phyloP scores from a whole-genome alignment of 805 yeast species.

The Zygosaccharomyces bailii region DNA sequence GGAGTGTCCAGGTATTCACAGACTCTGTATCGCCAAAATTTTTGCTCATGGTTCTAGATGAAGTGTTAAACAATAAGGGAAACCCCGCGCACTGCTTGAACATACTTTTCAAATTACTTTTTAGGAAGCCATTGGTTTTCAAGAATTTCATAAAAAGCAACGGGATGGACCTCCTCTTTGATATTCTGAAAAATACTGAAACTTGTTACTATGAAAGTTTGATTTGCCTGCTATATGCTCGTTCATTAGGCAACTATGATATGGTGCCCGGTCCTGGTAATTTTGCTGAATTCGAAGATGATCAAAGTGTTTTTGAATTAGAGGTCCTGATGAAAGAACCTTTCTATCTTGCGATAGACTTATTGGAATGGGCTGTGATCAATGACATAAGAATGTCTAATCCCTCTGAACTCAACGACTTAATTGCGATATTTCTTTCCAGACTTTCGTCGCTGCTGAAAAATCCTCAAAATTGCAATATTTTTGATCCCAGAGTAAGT shows the following conservation, averaged over 20 bases:
- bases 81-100: constrained; percentile 29
- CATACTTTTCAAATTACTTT: constrained; percentile 50
- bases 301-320: background rate
- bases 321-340: constrained; percentile 41
- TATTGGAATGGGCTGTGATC: constrained; percentile 38
- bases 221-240: constrained; percentile 47
- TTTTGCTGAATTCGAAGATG: constrained; percentile 7
- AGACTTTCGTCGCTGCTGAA: constrained; percentile 29
- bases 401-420: constrained; percentile 30
- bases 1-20: constrained; percentile 42
- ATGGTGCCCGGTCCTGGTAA: background rate
- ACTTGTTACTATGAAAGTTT: constrained; percentile 38
- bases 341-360: constrained; percentile 34
- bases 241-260: constrained; percentile 16
- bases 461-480: constrained; percentile 24
- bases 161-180: constrained; percentile 44
- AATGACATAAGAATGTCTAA: constrained; percentile 40
- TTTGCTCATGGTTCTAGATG: constrained; percentile 51
- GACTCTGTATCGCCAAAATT: constrained; percentile 63
- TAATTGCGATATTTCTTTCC: constrained; percentile 26
- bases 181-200: constrained; percentile 41
- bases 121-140: constrained; percentile 46
- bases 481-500: constrained; percentile 36
- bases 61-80: constrained; percentile 24
- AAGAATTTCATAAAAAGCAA: constrained; percentile 48